phyloP scores from a whole-genome alignment of 345 rosid species.

The Garcia nutans region DNA sequence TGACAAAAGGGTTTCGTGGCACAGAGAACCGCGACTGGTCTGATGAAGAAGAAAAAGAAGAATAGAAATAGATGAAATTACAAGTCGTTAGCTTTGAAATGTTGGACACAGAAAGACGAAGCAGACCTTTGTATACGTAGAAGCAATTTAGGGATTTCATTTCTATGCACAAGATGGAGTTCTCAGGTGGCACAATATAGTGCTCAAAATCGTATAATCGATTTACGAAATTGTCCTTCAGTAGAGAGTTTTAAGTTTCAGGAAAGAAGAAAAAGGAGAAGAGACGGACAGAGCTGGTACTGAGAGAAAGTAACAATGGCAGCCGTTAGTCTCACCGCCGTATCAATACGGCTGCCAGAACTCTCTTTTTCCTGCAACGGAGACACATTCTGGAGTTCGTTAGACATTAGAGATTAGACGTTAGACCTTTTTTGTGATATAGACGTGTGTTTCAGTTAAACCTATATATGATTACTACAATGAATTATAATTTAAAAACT shows the following conservation, averaged over 20 bases:
- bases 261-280: neutral
- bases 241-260: neutral
- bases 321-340: conserved; percentile 31
- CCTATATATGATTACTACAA: too few species aligned
- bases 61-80: conserved; percentile 8
- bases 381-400: conserved; percentile 9
- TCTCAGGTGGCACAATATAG: conserved; percentile 15
- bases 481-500: neutral
- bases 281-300: neutral
- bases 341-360: conserved; percentile 21
- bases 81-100: neutral
- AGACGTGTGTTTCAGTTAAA: too few species aligned
- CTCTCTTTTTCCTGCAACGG: conserved; percentile 10
- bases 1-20: too few species aligned
- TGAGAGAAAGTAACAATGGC: conserved; percentile 34
- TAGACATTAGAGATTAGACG: too few species aligned
- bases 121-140: neutral
- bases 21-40: conserved; percentile 17
- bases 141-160: neutral
- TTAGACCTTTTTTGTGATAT: neutral
- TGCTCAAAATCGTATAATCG: neutral
- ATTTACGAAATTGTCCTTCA: conserved; percentile 18
- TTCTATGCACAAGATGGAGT: neutral
- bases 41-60: conserved; percentile 12
- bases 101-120: neutral